Evolutionary conservation across 2,329 filamentous ascomycete species (phyloP), one percentile per base, ranked within the genome.

Genomic region (Scedosporium boydii): DNA sequence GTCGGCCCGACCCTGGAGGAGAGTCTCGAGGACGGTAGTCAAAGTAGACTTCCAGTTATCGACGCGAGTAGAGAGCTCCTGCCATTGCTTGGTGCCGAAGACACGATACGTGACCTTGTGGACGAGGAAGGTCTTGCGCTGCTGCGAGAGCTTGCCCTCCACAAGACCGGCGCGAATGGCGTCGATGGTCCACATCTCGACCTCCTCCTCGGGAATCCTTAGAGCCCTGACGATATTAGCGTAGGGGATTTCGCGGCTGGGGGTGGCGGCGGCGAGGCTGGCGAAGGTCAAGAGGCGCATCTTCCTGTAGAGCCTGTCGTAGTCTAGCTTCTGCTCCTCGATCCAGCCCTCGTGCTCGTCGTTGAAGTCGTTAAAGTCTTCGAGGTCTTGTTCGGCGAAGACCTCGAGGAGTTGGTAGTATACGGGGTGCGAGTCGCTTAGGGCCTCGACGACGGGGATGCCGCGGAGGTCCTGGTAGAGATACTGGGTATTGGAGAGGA

Each of bases 171-270:
- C 91, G 68, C 95, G 91, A 77, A 99, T 97, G 68, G 96, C 93
- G 75, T 99, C 95, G 71, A 99, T 99, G 68, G 96, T 91, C 95
- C 95, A 99, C 83, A 93, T 89, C 82, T 99, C 95, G 51, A 98
- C 91, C 66, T 98, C 91, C 66, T 90, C 87, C 57, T 79, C 73
- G 56, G 91, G 87, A 62, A 99, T 87, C 76, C 95, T 89, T 57
- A 99, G 86, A 5, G 91, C 89, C 72, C 88, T 88, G 67, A 89
- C 85, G 72, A 99, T 97, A 71, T 85, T 85, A 67, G 83, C 82
- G 78, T 99, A 99, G 65, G 93, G 88, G 61, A 99, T 88, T 71
- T 95, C 91, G 71, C 93, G 90, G 70, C 86, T 90, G 65, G 89
- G 88, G 23, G 89, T 89, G 68, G 89, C 87, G 44, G 93, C 91